Base-by-base conservation (phyloP, 352 stramenopile species). In the Globisporangium emineosum region DNA sequence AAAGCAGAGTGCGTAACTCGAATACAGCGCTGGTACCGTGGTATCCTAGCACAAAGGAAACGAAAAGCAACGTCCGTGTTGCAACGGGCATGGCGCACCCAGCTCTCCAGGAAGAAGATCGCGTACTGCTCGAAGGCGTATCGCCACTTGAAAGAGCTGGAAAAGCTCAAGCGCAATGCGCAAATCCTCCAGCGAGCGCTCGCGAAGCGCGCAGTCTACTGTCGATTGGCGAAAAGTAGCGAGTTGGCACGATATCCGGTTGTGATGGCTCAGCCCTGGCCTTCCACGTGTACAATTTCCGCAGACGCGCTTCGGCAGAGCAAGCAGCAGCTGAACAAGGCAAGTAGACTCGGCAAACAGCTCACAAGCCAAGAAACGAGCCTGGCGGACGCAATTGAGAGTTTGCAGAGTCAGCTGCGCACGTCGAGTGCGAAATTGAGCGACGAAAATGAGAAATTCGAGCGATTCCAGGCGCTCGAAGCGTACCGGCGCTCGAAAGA, bases 401-500 rank as follows among this genome's bases (percentile, higher is more conserved):
- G 27, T 0, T 68, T 91, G 8, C 52, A 75, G 10, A 43, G 21
- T 1, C 63, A 64, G n/a, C 15, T 79, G 19, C 55, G 52, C 10
- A 66, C 80, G 8, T 65, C 71, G 12, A 79, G 75, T 17, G 53
- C 62, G 0, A 67, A 61, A 27, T 54, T 40, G 6, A 47, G 5
- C 0, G 71, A 82, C 13, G 82, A 93, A n/a, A 65, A 55, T 0
- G 79, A 88, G 13, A 74, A 76, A 3, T 64, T 89, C 6, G 67
- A 58, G 17, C 82, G 84, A 0, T 78, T 90, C 53, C 69, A 73
- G n/a, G 69, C 47, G 4, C 69, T 87, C 37, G 74, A 79, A 21
- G 70, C 75, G 4, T 57, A 82, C 52, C 76, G 79, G 19, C 71
- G 76, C 27, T 27, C 74, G 0, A 88, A 89, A 65, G 80, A 88